These are phyloP conservation scores for Cutaneotrichosporon sp. DNA, from an alignment of 1,284 basidiomycete genomes.

Conservation along the genomic window DNA sequence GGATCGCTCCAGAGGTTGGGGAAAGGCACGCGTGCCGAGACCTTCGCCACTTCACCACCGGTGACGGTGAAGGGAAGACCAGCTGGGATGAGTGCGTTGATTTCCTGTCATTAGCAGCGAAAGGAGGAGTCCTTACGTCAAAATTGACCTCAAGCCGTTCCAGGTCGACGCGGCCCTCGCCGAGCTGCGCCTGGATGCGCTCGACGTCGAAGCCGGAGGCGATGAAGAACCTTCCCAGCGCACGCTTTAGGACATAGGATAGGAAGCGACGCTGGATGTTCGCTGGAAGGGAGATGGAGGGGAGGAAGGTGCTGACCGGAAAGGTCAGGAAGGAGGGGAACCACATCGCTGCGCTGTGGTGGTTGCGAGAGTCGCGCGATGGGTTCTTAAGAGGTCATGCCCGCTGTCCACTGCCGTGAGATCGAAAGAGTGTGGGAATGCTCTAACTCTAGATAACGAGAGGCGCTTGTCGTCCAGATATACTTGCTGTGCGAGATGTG, in stretches of 20 bases:
- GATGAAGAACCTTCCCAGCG: conserved; percentile 79
- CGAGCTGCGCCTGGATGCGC: conserved; percentile 88
- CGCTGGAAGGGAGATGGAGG: conserved; percentile 64
- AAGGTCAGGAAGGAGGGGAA: conserved; percentile 42
- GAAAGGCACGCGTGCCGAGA: conserved; percentile 62
- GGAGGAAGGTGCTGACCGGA: conserved; percentile 41
- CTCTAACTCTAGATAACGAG: neutral
- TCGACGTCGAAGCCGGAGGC: conserved; percentile 82
- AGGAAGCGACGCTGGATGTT: conserved; percentile 84
- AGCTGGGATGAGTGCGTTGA: conserved; percentile 67
- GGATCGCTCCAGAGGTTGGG: conserved; percentile 50
- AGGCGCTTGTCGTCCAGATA: neutral
- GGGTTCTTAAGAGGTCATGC: conserved; percentile 1
- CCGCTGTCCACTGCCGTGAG: neutral
- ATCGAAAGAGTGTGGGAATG: neutral
- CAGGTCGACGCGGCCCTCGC: conserved; percentile 81
- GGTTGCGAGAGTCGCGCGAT: neutral
- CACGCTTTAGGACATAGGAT: conserved; percentile 79
- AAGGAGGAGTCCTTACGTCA: conserved; percentile 56
- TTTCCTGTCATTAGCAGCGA: conserved; percentile 60
- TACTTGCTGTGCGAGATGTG: too few species aligned
- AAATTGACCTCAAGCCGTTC: conserved; percentile 76
- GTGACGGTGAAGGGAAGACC: conserved; percentile 68
- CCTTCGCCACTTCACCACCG: conserved; percentile 68
- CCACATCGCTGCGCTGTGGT: conserved; percentile 32